phyloP scores from a whole-genome alignment of 225 moss, liverwort and hornwort genomes.

The Sphagnum contortum region DNA sequence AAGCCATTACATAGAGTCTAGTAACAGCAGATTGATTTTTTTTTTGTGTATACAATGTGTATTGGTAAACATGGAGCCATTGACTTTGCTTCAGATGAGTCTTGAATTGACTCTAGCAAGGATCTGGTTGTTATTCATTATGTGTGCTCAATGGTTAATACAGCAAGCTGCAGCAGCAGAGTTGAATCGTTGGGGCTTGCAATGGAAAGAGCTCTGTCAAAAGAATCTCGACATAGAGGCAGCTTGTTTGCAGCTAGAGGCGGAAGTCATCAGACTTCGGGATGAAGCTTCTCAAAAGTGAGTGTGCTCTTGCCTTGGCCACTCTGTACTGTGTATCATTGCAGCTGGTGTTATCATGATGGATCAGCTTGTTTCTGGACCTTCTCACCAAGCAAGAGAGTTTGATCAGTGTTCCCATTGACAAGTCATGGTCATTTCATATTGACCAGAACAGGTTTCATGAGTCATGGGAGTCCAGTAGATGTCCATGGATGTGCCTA shows the following conservation, averaged over 20 bases:
- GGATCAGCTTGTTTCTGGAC: too few species aligned
- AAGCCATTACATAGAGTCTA: too few species aligned
- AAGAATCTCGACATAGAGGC: constrained; percentile 80
- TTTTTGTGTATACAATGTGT: too few species aligned
- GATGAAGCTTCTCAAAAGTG: constrained; percentile 67
- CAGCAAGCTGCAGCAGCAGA: constrained; percentile 96
- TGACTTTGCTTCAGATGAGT: too few species aligned
- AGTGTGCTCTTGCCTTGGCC: constrained; percentile 4
- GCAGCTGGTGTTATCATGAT: not conserved
- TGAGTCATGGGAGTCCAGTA: not conserved
- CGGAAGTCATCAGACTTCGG: constrained; percentile 57
- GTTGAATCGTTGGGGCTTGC: constrained; percentile 51
- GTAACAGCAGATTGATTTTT: too few species aligned
- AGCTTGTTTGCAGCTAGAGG: constrained; percentile 63
- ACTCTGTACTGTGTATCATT: not conserved
- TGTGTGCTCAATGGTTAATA: constrained; percentile 6
- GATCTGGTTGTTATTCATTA: too few species aligned
- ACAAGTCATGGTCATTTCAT: not conserved
- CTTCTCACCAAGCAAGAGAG: too few species aligned
- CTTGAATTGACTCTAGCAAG: too few species aligned
- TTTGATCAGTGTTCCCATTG: not conserved
- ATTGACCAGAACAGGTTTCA: not conserved
- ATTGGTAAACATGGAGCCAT: too few species aligned
- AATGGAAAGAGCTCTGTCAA: constrained; percentile 69
- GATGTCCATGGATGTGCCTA: not conserved